Percentiles rank a stretch among this genome's conserved stretches.
phyloP scores from a whole-genome alignment of 2,329 filamentous ascomycete genomes.

The Apiospora malaysiana region DNA sequence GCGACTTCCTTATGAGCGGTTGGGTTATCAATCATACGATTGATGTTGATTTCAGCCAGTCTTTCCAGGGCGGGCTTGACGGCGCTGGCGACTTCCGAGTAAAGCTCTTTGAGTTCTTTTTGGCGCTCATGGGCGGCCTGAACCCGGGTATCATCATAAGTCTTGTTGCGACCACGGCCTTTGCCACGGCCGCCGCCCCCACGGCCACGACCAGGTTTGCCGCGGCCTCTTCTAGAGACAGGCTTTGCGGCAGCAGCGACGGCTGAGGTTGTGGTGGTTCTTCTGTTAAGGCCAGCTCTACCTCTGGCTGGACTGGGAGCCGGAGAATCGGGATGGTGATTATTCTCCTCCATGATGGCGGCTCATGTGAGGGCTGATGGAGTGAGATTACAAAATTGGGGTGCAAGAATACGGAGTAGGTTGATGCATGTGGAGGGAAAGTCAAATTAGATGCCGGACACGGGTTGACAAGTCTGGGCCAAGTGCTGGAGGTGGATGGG shows the following conservation, averaged over 20 bases:
- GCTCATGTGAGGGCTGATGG: constrained; percentile 28
- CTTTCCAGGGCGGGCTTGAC: constrained; percentile 71
- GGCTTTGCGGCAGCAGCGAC: constrained; percentile 29
- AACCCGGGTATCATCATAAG: constrained; percentile 58
- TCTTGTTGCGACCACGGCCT: constrained; percentile 57
- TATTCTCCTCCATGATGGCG: constrained; percentile 37
- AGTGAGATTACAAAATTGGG: constrained; percentile 22
- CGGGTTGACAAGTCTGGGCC: constrained; percentile 12
- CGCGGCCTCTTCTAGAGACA: constrained; percentile 32
- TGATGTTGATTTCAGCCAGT: constrained; percentile 65
- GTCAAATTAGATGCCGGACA: constrained; percentile 8
- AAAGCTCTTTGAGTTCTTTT: constrained; percentile 69
- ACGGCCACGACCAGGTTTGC: constrained; percentile 33
- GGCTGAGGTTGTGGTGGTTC: background rate
- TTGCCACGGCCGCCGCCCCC: constrained; percentile 39
- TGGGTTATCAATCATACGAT: constrained; percentile 61
- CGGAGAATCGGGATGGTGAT: constrained; percentile 36
- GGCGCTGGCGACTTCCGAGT: constrained; percentile 65
- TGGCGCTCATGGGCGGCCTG: constrained; percentile 68
- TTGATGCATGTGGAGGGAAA: constrained; percentile 13
- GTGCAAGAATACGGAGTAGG: constrained; percentile 19
- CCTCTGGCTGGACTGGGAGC: constrained; percentile 40
- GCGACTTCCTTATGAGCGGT: constrained; percentile 57
- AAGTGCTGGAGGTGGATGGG: constrained; percentile 3
- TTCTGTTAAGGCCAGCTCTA: constrained; percentile 32